A percentile compares a stretch with the other conserved stretches of the same genome.
These are phyloP conservation scores for Pyrenophora tritici-repentis DNA, from an alignment of 2,329 filamentous ascomycete species.

Conservation along the genomic window DNA sequence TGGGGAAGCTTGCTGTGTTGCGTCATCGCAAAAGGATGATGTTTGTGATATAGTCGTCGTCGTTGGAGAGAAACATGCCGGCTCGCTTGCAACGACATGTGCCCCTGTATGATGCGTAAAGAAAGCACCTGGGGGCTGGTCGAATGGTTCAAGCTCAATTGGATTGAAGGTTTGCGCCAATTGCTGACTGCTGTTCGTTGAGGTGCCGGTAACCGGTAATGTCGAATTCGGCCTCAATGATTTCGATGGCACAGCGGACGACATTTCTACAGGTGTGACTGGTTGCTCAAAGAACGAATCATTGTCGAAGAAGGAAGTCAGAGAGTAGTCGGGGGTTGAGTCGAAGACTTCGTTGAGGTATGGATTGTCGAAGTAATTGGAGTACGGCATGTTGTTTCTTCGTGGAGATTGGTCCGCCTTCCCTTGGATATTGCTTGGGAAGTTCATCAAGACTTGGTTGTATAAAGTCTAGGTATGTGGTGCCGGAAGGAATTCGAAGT, in stretches of 20 bases:
- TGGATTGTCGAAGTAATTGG: constrained; percentile 26
- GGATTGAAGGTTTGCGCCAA: constrained; percentile 25
- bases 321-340: constrained; percentile 27
- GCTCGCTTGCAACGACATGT: constrained; percentile 20
- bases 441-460: constrained; percentile 27
- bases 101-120: constrained; percentile 23
- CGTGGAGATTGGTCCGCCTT: constrained; percentile 33
- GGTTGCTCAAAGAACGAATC: constrained; percentile 34
- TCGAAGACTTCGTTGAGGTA: constrained; percentile 33
- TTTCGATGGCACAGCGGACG: constrained; percentile 23
- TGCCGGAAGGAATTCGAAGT: constrained; percentile 12
- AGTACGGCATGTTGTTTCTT: constrained; percentile 13
- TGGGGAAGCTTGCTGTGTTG: constrained; percentile 29
- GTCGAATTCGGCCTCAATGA: constrained; percentile 20
- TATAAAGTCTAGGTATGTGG: constrained; percentile 9
- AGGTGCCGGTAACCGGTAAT: constrained; percentile 20
- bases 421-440: constrained; percentile 28
- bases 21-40: constrained; percentile 43
- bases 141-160: constrained; percentile 28
- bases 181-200: constrained; percentile 15
- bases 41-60: constrained; percentile 32
- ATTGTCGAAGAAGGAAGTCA: constrained; percentile 37
- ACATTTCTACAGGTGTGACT: constrained; percentile 30
- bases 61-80: constrained; percentile 25
- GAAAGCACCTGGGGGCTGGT: constrained; percentile 23